These are phyloP conservation scores for Holtermanniella nyarrowii DNA, from an alignment of 768 basidiomycete species.

Conservation along the genomic window DNA sequence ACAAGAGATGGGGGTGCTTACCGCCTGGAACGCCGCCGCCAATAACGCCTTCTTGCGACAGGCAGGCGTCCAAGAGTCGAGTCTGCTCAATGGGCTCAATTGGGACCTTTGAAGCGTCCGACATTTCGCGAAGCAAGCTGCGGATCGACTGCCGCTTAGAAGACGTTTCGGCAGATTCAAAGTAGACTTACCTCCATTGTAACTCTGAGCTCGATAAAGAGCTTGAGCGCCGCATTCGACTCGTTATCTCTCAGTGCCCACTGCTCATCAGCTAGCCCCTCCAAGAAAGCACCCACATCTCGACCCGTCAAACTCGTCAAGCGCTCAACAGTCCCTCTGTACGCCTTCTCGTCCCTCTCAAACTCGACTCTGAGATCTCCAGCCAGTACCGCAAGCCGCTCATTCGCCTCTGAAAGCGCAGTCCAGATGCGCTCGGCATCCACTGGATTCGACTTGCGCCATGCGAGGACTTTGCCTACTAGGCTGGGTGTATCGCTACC, in stretches of 20 bases:
- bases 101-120: slow-evolving; percentile 59
- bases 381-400: slow-evolving; percentile 11
- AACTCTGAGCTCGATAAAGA: background rate
- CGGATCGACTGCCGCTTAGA: slow-evolving; percentile 56
- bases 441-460: slow-evolving; percentile 59
- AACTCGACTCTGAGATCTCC: slow-evolving; percentile 14
- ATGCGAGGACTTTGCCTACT: slow-evolving; percentile 79
- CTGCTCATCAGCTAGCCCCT: background rate
- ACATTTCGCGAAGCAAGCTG: slow-evolving; percentile 72
- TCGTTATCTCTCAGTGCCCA: background rate
- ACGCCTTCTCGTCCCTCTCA: slow-evolving; percentile 11
- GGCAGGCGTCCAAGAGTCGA: slow-evolving; percentile 63
- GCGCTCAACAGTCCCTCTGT: background rate
- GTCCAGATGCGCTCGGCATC: slow-evolving; percentile 41
- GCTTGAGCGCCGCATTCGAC: background rate
- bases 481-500: slow-evolving; percentile 93
- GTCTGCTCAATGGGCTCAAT: slow-evolving; percentile 90
- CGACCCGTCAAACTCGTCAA: background rate
- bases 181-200: slow-evolving; percentile 39
- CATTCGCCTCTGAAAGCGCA: slow-evolving; percentile 17
- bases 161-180: slow-evolving; percentile 52
- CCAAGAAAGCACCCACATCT: background rate
- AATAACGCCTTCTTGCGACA: slow-evolving; percentile 66
- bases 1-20: slow-evolving; percentile 41
- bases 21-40: slow-evolving; percentile 96